Percentiles rank a stretch among this genome's conserved stretches.
Conservation (phyloP, 257 asterid species). For the Datura wrightii region DNA sequence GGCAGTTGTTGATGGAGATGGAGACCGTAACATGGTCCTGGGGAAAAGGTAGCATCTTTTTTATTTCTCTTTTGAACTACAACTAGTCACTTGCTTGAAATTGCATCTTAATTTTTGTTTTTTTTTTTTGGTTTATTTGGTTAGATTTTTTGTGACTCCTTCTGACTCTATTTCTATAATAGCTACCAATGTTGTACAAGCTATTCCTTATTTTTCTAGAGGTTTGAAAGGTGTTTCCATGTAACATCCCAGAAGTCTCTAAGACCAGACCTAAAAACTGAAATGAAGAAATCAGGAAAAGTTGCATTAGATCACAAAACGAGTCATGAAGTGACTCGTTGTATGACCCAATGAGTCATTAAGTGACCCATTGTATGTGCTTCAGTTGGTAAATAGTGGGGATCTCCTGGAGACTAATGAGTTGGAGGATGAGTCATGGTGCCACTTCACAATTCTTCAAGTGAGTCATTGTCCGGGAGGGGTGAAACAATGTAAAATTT, state of each 20-base stretch:
- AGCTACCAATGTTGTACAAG: constrained; percentile 91
- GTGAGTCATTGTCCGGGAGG: too few species aligned
- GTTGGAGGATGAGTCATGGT: too few species aligned
- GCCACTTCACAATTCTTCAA: too few species aligned
- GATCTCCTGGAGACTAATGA: too few species aligned
- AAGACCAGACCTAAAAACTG: too few species aligned
- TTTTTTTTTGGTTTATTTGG: neutral
- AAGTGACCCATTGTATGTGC: too few species aligned
- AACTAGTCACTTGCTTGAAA: constrained; percentile 24
- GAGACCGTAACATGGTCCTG: constrained; percentile 96
- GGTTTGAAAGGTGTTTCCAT: constrained; percentile 99
- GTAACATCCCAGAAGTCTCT: constrained; percentile 36
- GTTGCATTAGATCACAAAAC: too few species aligned
- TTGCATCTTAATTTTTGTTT: constrained; percentile 23
- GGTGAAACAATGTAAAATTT: too few species aligned
- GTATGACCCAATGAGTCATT: too few species aligned
- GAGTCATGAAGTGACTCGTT: too few species aligned
- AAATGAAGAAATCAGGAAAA: too few species aligned
- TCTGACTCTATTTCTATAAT: constrained; percentile 98
- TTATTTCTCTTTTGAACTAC: constrained; percentile 28
- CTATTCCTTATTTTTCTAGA: constrained; percentile 93
- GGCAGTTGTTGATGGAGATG: constrained; percentile 99
- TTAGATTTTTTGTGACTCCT: constrained; percentile 96
- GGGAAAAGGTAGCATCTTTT: constrained; percentile 71
- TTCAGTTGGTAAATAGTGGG: too few species aligned